These are phyloP conservation scores for Senecio squalidus DNA, from an alignment of 140 eudicot species.

Conservation along the genomic window DNA sequence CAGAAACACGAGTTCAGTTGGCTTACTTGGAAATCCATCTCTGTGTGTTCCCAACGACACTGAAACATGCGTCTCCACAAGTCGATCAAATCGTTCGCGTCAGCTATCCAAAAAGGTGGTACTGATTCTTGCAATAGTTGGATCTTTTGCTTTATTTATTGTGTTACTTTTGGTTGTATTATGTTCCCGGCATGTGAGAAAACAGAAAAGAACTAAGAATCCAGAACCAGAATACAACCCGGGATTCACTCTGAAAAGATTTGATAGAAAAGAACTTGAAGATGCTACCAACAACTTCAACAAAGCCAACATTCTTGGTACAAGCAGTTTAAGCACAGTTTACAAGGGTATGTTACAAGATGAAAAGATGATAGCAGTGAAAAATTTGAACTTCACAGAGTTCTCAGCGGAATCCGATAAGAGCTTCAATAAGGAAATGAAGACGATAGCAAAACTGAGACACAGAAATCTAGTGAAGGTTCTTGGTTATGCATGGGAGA, in stretches of 20 bases:
- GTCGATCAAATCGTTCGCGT: neutral
- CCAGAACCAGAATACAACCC: too few species aligned
- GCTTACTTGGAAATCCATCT: neutral
- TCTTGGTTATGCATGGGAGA: slow-evolving; percentile 1
- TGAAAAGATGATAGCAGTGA: slow-evolving; percentile 43
- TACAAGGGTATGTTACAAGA: slow-evolving; percentile 51
- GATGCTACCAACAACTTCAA: neutral
- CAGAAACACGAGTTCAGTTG: neutral
- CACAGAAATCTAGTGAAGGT: neutral
- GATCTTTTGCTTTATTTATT: too few species aligned
- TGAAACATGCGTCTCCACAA: neutral
- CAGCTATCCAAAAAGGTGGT: too few species aligned
- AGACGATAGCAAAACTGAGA: neutral
- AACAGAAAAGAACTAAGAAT: slow-evolving; percentile 6
- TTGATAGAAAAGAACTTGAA: too few species aligned
- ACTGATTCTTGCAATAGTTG: too few species aligned
- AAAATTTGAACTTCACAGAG: slow-evolving; percentile 49
- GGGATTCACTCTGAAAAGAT: too few species aligned
- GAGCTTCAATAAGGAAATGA: neutral
- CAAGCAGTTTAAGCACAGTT: slow-evolving; percentile 69
- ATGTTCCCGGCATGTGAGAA: too few species aligned
- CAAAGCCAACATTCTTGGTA: slow-evolving; percentile 25
- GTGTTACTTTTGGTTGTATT: too few species aligned
- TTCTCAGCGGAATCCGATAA: slow-evolving; percentile 20
- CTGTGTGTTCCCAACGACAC: neutral